Conservation (phyloP, 225 moss, liverwort and hornwort species). For the Takakia lepidozioides region DNA sequence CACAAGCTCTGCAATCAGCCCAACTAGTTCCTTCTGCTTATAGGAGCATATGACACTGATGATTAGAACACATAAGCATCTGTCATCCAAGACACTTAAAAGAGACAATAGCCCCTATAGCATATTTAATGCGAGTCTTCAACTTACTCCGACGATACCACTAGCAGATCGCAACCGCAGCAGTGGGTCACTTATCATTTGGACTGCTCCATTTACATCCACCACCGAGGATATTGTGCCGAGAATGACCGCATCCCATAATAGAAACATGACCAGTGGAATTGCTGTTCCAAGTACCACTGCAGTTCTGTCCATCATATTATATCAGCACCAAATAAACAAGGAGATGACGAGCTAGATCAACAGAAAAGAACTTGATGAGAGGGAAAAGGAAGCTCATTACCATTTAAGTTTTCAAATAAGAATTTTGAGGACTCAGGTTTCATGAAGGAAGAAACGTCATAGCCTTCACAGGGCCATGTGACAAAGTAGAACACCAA, state of each 20-base stretch:
- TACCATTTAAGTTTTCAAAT: no score
- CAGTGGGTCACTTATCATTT: conserved; percentile 61
- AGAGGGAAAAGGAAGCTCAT: no score
- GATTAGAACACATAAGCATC: background rate
- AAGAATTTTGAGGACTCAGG: no score
- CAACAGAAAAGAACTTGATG: no score
- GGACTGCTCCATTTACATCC: conserved; percentile 35
- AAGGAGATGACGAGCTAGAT: no score
- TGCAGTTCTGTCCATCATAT: conserved; percentile 81
- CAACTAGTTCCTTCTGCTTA: background rate
- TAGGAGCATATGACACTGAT: background rate
- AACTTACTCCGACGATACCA: conserved; percentile 76
- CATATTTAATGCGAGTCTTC: background rate
- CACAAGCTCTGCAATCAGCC: background rate
- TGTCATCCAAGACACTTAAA: conserved; percentile 6
- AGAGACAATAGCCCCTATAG: background rate
- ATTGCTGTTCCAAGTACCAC: conserved; percentile 82
- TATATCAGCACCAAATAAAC: no score
- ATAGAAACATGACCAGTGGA: conserved; percentile 76
- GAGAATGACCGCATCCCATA: conserved; percentile 95
- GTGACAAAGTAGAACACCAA: no score
- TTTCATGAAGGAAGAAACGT: no score
- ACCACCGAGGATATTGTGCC: conserved; percentile 53
- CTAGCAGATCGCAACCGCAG: conserved; percentile 51
- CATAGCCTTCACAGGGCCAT: no score